These are phyloP conservation scores for Colletotrichum acutatum DNA, from an alignment of 2,329 filamentous ascomycete species.

Conservation along the genomic window DNA sequence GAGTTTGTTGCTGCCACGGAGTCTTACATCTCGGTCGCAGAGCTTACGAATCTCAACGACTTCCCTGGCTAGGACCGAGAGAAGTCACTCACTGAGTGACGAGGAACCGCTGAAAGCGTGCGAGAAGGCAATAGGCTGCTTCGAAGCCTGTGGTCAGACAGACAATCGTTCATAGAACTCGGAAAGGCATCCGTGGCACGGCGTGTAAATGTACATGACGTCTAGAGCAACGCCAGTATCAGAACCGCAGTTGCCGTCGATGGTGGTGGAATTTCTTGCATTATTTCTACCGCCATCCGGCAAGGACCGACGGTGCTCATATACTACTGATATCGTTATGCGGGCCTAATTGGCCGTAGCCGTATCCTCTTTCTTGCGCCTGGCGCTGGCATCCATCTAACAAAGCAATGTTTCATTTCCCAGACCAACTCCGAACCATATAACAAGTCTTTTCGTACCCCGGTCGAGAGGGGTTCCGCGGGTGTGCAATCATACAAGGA, in stretches of 20 bases:
- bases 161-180: background rate
- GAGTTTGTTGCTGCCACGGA: no score
- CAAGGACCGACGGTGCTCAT: background rate
- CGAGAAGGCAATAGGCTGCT: background rate
- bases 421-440: conserved; percentile 28
- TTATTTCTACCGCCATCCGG: conserved; percentile 5
- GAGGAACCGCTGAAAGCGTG: background rate
- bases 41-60: no score
- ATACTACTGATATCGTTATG: conserved; percentile 7
- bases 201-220: background rate
- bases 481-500: conserved; percentile 4
- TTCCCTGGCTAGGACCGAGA: no score
- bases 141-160: background rate
- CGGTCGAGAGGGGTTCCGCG: background rate
- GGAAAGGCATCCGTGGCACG: background rate
- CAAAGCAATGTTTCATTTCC: conserved; percentile 29
- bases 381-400: conserved; percentile 15
- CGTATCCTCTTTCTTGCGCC: conserved; percentile 4
- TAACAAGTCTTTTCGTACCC: conserved; percentile 18
- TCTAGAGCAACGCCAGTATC: background rate
- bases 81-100: no score
- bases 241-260: background rate
- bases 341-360: background rate
- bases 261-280: conserved; percentile 13
- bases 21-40: no score